phyloP scores from a whole-genome alignment of 2,329 filamentous ascomycete species.

The Aspergillus sp. region DNA sequence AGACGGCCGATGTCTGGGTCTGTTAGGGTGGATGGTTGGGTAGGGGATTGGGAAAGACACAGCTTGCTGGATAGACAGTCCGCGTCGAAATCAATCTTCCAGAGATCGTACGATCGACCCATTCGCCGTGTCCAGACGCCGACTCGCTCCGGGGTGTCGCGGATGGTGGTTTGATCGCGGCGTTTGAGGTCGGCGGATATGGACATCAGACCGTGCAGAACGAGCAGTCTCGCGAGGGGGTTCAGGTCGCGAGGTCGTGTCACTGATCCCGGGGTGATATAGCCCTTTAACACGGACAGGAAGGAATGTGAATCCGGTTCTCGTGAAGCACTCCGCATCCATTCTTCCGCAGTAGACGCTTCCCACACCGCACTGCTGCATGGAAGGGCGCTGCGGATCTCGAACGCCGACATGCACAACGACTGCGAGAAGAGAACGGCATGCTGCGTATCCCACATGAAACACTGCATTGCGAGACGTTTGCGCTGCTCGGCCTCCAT shows the following conservation, averaged over 20 bases:
- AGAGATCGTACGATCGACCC: constrained; percentile 54
- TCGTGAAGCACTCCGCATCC: constrained; percentile 45
- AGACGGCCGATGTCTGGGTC: constrained; percentile 42
- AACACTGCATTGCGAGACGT: constrained; percentile 60
- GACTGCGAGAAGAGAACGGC: constrained; percentile 66
- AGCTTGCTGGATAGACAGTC: constrained; percentile 47
- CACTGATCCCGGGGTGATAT: constrained; percentile 48
- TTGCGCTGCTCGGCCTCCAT: constrained; percentile 60
- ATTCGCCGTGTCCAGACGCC: constrained; percentile 55
- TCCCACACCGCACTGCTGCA: constrained; percentile 59
- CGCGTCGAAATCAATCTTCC: constrained; percentile 59
- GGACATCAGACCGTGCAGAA: constrained; percentile 64
- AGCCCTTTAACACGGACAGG: constrained; percentile 56
- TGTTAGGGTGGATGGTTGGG: constrained; percentile 2
- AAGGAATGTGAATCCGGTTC: constrained; percentile 43
- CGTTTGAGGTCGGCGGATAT: constrained; percentile 63
- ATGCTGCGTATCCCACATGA: constrained; percentile 67
- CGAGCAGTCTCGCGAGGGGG: constrained; percentile 52
- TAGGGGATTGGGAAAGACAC: constrained; percentile 1
- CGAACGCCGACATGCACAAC: constrained; percentile 65
- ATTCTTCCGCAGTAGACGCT: constrained; percentile 53
- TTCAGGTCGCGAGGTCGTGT: constrained; percentile 46
- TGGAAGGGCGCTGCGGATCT: constrained; percentile 57
- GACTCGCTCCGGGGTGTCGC: constrained; percentile 39
- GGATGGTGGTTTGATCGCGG: constrained; percentile 61